Evolutionary conservation across 1,284 basidiomycete species (phyloP).

Genomic region (Neonothopanus nambi): DNA sequence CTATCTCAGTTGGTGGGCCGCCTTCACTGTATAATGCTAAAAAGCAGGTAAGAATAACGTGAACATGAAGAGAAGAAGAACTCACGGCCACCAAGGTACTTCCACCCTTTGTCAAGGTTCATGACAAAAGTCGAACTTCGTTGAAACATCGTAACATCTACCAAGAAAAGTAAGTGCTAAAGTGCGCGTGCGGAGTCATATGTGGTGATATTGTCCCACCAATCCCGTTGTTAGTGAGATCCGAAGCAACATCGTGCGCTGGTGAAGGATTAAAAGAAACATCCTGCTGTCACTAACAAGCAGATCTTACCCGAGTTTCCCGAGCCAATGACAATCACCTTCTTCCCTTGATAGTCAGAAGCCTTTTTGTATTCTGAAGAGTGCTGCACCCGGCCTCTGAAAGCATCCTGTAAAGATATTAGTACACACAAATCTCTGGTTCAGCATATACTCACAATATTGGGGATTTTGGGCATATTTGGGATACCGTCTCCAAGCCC

Average conservation of each 20-base stretch:
- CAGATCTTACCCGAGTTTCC: slow-evolving; percentile 53
- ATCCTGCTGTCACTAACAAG: neutral
- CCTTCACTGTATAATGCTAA: slow-evolving; percentile 40
- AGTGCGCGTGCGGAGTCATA: neutral
- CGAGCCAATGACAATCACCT: slow-evolving; percentile 62
- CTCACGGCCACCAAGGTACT: slow-evolving; percentile 34
- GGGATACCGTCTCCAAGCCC: slow-evolving; percentile 55
- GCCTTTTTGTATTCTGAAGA: slow-evolving; percentile 53
- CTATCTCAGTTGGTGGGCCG: slow-evolving; percentile 42
- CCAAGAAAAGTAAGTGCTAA: neutral
- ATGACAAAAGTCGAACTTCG: slow-evolving; percentile 64
- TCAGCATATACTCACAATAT: neutral
- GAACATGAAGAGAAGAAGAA: too few species aligned
- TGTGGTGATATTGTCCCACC: slow-evolving; percentile 11
- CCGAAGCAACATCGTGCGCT: slow-evolving; percentile 30
- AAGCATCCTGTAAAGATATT: slow-evolving; percentile 51
- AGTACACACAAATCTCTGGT: neutral
- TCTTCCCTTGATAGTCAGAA: slow-evolving; percentile 54
- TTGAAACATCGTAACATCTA: slow-evolving; percentile 65
- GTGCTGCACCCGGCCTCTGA: slow-evolving; percentile 58
- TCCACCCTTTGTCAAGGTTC: slow-evolving; percentile 44
- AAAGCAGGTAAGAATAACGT: neutral
- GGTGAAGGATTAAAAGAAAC: neutral
- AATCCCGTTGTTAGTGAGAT: slow-evolving; percentile 26
- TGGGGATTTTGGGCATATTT: slow-evolving; percentile 38